Conservation (phyloP, 495 filamentous ascomycete genomes). For the Penicillium ochrochloron region DNA sequence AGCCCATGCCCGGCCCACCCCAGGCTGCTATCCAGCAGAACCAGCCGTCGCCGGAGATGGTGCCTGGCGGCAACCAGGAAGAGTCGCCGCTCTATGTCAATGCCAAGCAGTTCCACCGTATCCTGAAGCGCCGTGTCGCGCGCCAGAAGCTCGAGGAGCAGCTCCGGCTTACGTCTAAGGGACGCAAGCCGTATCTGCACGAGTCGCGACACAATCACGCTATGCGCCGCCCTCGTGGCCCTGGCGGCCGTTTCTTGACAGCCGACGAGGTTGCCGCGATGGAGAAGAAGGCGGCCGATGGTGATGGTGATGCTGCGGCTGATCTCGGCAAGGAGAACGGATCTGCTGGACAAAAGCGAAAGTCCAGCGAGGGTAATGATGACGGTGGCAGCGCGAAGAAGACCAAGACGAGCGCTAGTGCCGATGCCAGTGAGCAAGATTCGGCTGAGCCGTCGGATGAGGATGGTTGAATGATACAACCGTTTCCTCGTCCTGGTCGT, state of each 20-base stretch:
- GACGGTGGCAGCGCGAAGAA: constrained; percentile 52
- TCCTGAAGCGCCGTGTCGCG: constrained; percentile 90
- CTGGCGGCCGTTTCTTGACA: constrained; percentile 95
- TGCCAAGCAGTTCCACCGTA: constrained; percentile 97
- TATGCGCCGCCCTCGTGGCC: constrained; percentile 93
- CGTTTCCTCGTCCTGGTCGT: not conserved
- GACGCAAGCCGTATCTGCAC: constrained; percentile 95
- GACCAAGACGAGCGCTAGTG: constrained; percentile 51
- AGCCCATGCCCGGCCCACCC: constrained; percentile 54
- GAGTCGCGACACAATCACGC: constrained; percentile 99
- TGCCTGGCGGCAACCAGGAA: constrained; percentile 70
- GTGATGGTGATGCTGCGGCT: constrained; percentile 31
- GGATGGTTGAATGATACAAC: constrained; percentile 42
- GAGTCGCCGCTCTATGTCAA: constrained; percentile 98
- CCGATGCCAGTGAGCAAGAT: constrained; percentile 55
- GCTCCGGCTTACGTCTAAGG: constrained; percentile 88
- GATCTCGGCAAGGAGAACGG: constrained; percentile 45
- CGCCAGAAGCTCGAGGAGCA: constrained; percentile 92
- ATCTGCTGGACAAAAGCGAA: constrained; percentile 52
- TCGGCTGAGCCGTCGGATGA: constrained; percentile 55
- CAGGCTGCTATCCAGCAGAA: constrained; percentile 62
- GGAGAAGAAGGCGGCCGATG: constrained; percentile 58
- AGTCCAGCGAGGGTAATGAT: constrained; percentile 53
- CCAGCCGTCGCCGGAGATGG: constrained; percentile 83
- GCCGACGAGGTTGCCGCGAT: constrained; percentile 96